Evolutionary conservation across 371 early-diverging fungal genomes (phyloP), one percentile per base, ranked within the genome.

Genomic region (Syncephalastrum contaminatum): DNA sequence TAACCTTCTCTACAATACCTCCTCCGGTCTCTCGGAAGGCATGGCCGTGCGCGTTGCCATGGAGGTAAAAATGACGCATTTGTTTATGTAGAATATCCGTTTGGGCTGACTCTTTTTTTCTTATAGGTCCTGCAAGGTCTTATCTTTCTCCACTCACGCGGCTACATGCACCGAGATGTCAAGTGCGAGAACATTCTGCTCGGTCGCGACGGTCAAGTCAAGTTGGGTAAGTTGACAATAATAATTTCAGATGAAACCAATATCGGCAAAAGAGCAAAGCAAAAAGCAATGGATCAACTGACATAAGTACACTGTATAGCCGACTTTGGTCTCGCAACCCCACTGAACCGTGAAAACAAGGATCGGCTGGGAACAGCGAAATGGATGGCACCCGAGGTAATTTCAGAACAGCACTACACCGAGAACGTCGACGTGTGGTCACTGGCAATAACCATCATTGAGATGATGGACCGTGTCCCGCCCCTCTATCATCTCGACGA

Each of bases 321-420:
- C 51, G 80, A 79, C 58, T 79, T 79, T 57, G 80, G 80, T 42
- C 51, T 79, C 39, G 75, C 80, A 8, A 72, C 74, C 8, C 73
- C 75, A 4, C 43, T 72, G 7, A 72, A 62, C 16, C 64, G 58
- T 53, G 53, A 48, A 15, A 79, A 75, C 43, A 57, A 58, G 10
- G 62, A 66, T 13, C 54, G 74, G 16, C 43, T 75, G 36, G 80
- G 80, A 14, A 79, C 80, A 36, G 72, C 73, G 48, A 75, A 75
- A 68, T 79, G 80, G 80, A 79, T 79, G 80, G 76, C 80, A 15
- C 80, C 80, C 19, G 80, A 79, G 58, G 76, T 79, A 0, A 67
- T 79, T 10, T 56, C 64, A 12, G 74, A 72, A 52, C 56, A 57
- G 19, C 56, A 63, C n/a, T 79, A 79, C 48, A 69, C 59, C 42